A percentile compares a stretch with the other conserved stretches of the same genome.
These are phyloP conservation scores for Auricularia sp. DNA, from an alignment of 768 basidiomycete species.

Conservation along the genomic window DNA sequence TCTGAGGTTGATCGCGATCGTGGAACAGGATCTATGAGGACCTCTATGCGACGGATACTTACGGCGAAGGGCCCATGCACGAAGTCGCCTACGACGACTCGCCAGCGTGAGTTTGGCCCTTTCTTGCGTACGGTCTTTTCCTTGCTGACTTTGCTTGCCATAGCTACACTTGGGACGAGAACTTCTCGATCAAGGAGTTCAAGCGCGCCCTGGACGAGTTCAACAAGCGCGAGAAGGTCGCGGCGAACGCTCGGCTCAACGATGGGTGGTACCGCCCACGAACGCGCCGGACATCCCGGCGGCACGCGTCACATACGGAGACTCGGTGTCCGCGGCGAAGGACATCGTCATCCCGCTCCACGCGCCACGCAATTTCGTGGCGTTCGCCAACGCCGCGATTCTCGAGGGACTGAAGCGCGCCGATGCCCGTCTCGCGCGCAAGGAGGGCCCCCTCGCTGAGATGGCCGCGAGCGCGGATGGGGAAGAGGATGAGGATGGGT, in stretches of 20 bases:
- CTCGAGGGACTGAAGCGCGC: neutral
- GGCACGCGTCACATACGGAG: slow-evolving; percentile 3
- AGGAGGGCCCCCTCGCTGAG: neutral
- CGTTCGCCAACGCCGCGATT: neutral
- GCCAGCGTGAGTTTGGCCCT: neutral
- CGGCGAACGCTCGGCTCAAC: neutral
- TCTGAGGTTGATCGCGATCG: neutral
- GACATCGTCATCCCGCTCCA: slow-evolving; percentile 2
- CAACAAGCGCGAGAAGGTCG: slow-evolving; percentile 3
- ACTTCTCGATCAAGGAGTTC: slow-evolving; percentile 5
- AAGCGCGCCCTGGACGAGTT: neutral
- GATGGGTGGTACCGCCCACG: neutral
- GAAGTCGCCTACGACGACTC: slow-evolving; percentile 6
- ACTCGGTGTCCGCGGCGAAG: neutral
- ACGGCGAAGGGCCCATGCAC: neutral
- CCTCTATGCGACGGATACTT: neutral
- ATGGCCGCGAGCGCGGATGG: neutral
- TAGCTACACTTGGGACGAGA: slow-evolving; percentile 8
- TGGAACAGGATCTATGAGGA: slow-evolving; percentile 3
- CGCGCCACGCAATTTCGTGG: neutral
- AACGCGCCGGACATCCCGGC: neutral
- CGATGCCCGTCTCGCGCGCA: neutral
- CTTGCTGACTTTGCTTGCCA: too few species aligned
- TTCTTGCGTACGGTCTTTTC: neutral
- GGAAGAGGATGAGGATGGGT: too few species aligned